These are phyloP conservation scores for Jamesozyma spencerorum DNA, from an alignment of 805 yeast species.

Conservation along the genomic window DNA sequence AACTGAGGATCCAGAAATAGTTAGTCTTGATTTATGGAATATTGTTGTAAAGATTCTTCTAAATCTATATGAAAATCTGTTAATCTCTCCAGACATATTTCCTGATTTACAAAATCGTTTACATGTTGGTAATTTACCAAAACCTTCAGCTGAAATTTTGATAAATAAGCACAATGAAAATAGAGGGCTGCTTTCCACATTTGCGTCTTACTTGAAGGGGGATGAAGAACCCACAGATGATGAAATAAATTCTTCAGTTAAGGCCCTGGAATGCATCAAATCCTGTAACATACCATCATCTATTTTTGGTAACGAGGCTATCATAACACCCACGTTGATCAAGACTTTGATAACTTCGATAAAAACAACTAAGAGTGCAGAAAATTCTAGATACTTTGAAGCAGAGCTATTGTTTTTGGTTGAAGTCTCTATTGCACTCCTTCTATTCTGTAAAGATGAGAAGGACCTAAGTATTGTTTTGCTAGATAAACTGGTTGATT, in stretches of 20 bases:
- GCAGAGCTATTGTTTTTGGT: constrained; percentile 39
- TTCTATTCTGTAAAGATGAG: constrained; percentile 27
- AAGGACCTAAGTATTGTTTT: constrained; percentile 19
- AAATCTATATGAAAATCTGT: constrained; percentile 60
- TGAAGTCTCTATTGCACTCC: constrained; percentile 33
- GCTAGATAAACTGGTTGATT: constrained; percentile 12
- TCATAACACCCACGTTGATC: constrained; percentile 26
- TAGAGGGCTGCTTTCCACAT: constrained; percentile 80
- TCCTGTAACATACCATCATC: constrained; percentile 54
- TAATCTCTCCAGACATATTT: constrained; percentile 58
- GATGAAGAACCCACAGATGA: constrained; percentile 94
- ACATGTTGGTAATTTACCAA: constrained; percentile 45
- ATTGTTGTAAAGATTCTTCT: constrained; percentile 50
- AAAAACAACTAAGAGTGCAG: constrained; percentile 27
- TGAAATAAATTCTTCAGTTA: constrained; percentile 77
- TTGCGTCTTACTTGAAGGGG: constrained; percentile 86
- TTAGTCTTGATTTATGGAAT: constrained; percentile 44
- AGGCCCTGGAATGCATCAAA: constrained; percentile 74
- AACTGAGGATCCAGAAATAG: constrained; percentile 38
- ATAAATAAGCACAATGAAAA: constrained; percentile 55
- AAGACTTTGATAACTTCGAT: constrained; percentile 29
- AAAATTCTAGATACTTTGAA: constrained; percentile 35
- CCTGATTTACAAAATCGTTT: constrained; percentile 53
- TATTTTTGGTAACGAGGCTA: constrained; percentile 39
- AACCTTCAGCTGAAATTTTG: constrained; percentile 57